Base-by-base conservation (phyloP, 176 grass and related monocot genomes). In the Oryza meridionalis region DNA sequence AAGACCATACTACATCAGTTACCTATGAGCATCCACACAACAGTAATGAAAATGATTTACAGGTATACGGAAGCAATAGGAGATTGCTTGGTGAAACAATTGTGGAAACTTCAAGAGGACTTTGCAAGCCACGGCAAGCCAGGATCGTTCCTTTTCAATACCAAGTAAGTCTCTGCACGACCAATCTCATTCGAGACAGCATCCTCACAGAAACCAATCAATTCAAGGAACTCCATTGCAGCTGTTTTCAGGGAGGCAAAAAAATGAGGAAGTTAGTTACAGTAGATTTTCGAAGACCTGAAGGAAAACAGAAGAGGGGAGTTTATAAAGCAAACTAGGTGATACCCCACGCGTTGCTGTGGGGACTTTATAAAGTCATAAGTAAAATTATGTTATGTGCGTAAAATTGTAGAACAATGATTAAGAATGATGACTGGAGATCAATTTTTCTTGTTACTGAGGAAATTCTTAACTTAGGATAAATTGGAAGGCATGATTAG, bases 141-240 rank as follows among this genome's bases (percentile, higher is more conserved):
- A 76, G 91, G 96, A 84, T 96, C 93, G 1, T 99, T 94, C 77
- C 96, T 96, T 85, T 91, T 99, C 90, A 99, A 70, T 24, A 99
- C 88, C 84, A 99, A 29, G 75, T 90, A 96, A 13, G 91, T 86
- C 55, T 99, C 96, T 1, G 62, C 77, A 72, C 27, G 76, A 10
- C 96, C 93, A 37, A 96, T 29, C 70, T 91, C 93, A 55, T 96
- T 90, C 5, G 86, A 74, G 37, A 94, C 43, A 1, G 88, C 90
- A 70, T 99, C 91, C 86, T 99, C 93, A 4, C 71, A 81, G 80
- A 99, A 96, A 13, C 96, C 96, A 3, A 99, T 90, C 91, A 96
- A 81, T 76, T 93, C 85, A 69, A 99, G 90, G 24, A 99, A 81
- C 81, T 99, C 96, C 88, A 96, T 87, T 10, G 96, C 93, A 89